Evolutionary conservation across 352 stramenopile species (phyloP), one percentile per base, ranked within the genome.

Genomic region (Phytophthora macrochlamydospora): DNA sequence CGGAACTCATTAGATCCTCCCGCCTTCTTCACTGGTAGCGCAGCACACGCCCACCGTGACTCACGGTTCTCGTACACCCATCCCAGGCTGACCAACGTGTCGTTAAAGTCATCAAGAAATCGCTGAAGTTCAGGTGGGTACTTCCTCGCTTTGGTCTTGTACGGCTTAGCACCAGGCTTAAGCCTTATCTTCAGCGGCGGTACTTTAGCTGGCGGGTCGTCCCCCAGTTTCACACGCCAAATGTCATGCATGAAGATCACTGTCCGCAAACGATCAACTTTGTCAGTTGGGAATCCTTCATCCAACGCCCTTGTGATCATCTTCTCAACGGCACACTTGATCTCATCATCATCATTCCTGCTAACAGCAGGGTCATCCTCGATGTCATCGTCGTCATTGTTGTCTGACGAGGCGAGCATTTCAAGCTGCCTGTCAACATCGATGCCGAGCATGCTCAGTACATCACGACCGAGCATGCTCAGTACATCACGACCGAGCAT

Each of bases 241-340:
- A 64, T 55, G 14, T 64, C 56, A 40, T 51, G 52, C 56, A 56
- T 64, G 56, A 51, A 56, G 32, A 55, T 54, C 31, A 56, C 50
- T 30, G 32, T n/a, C 4, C 56, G 45, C n/a, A 64, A n/a, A 50
- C 50, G 4, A n/a, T 50, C 44, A 2, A 56, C 46, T 8, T 40
- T n/a, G 29, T 58, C 51, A 29, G 4, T 32, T 31, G 51, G 51
- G 37, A 58, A 58, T 48, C 51, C 51, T 51, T 64, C 45, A 30
- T 56, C 35, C 38, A 64, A 49, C 13, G 56, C 56, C 56, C 50
- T 45, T 18, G 11, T 4, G 37, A 58, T 32, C 51, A 58, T 38
- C 28, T 8, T 29, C 40, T 35, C 49, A 14, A 40, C 28, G 37
- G 49, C 40, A n/a, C 14, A 4, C 37, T 40, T 24, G 18, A 24